A percentile compares a stretch with the other conserved stretches of the same genome.
Conservation (phyloP, 306 rosid genomes). For the Lotus japonicus region DNA sequence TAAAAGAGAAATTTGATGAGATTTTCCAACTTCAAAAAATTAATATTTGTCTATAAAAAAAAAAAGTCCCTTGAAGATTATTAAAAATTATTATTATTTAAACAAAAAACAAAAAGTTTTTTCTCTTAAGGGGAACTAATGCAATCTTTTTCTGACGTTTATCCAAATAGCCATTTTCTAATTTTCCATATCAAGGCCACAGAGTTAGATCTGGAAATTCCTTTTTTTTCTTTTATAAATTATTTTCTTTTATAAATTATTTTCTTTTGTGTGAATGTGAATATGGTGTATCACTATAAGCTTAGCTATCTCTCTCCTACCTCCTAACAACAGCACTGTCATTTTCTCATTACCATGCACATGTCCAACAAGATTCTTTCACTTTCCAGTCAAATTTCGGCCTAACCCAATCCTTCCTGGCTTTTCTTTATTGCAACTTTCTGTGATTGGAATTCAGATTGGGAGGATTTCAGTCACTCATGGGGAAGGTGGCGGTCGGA, state of each 20-base stretch:
- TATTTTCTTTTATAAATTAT: too few relatives aligned
- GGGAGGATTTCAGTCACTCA: not conserved
- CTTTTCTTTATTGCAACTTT: conserved; percentile 14
- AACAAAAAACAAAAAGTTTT: too few relatives aligned
- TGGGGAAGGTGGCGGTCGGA: conserved; percentile 83
- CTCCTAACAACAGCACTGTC: conserved; percentile 13
- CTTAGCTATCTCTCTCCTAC: not conserved
- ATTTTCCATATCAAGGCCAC: not conserved
- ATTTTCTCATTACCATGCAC: conserved; percentile 24
- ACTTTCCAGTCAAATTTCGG: not conserved
- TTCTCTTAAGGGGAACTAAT: too few relatives aligned
- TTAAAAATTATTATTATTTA: too few relatives aligned
- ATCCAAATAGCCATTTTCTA: not conserved
- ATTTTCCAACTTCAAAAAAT: too few relatives aligned
- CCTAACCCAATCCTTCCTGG: conserved; percentile 10
- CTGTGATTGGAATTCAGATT: not conserved
- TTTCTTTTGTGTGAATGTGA: not conserved
- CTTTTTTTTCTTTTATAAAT: not conserved
- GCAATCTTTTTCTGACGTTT: too few relatives aligned
- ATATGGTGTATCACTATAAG: not conserved
- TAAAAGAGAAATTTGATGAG: too few relatives aligned
- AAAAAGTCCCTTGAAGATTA: too few relatives aligned
- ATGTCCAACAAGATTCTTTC: conserved; percentile 11
- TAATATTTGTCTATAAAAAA: too few relatives aligned
- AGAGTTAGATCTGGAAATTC: not conserved